A percentile compares a stretch with the other conserved stretches of the same genome.
phyloP scores from a whole-genome alignment of 2,329 filamentous ascomycete genomes.

The Botrytis fragariae region DNA sequence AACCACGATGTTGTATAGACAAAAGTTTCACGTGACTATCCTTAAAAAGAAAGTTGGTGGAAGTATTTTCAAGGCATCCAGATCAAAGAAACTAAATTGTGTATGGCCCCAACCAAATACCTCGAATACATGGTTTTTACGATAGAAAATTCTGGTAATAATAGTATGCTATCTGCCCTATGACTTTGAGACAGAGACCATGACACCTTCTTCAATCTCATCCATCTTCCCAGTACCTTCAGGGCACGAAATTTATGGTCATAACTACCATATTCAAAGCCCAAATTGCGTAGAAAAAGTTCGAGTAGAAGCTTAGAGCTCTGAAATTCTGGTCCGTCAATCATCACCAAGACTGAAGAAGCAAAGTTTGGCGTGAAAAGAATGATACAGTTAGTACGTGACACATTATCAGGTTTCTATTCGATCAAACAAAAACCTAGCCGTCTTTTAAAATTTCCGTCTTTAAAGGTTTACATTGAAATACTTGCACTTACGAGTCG shows the following conservation, averaged over 20 bases:
- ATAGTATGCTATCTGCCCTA: not conserved
- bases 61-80: not conserved
- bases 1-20: not conserved
- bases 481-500: not conserved
- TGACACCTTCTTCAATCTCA: not conserved
- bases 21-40: not conserved
- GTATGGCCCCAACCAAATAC: too few species aligned
- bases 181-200: not conserved
- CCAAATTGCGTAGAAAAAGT: too few species aligned
- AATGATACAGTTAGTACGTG: not conserved
- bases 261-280: too few species aligned
- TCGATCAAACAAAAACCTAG: not conserved
- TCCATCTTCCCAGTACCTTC: not conserved
- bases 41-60: not conserved
- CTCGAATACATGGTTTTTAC: not conserved
- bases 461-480: not conserved
- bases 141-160: not conserved
- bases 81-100: too few species aligned
- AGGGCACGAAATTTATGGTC: not conserved
- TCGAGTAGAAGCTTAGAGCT: too few species aligned
- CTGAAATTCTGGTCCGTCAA: too few species aligned
- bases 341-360: conserved; percentile 24
- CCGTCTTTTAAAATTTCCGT: not conserved
- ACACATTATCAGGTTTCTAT: too few species aligned
- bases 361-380: conserved; percentile 28